A percentile compares a stretch with the other conserved stretches of the same genome.
These are phyloP conservation scores for Kluyveromyces nonfermentans DNA, from an alignment of 805 yeast species.

Conservation along the genomic window DNA sequence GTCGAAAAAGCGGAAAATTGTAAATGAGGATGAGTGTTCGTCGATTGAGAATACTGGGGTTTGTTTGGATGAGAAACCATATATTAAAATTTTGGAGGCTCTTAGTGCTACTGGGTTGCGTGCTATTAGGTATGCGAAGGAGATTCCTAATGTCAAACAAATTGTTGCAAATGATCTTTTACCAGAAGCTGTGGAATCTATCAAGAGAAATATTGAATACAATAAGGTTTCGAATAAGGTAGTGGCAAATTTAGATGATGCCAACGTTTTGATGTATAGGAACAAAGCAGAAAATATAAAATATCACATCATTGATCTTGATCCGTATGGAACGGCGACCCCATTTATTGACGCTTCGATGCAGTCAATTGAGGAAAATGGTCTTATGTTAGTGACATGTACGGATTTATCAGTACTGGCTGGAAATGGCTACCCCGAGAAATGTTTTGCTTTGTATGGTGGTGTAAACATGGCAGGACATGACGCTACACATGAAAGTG, in stretches of 20 bases:
- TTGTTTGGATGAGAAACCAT: slow-evolving; percentile 29
- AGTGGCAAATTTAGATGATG: slow-evolving; percentile 72
- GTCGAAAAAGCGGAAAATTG: slow-evolving; percentile 22
- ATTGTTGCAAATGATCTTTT: slow-evolving; percentile 87
- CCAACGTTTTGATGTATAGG: slow-evolving; percentile 70
- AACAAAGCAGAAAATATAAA: slow-evolving; percentile 33
- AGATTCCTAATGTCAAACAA: slow-evolving; percentile 63
- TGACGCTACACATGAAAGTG: slow-evolving; percentile 89
- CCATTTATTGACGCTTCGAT: slow-evolving; percentile 92
- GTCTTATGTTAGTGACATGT: slow-evolving; percentile 82
- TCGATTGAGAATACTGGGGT: neutral
- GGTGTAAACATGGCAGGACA: slow-evolving; percentile 73
- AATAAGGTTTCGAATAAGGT: slow-evolving; percentile 55
- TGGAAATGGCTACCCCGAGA: slow-evolving; percentile 93
- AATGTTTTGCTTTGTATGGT: slow-evolving; percentile 90
- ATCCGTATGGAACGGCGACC: slow-evolving; percentile 96
- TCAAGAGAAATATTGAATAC: slow-evolving; percentile 57
- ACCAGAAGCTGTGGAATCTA: slow-evolving; percentile 76
- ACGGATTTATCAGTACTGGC: slow-evolving; percentile 95
- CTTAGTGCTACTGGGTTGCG: slow-evolving; percentile 91
- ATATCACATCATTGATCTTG: slow-evolving; percentile 85
- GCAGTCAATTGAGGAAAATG: slow-evolving; percentile 75
- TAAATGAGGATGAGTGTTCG: slow-evolving; percentile 14
- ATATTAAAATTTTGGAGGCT: slow-evolving; percentile 74
- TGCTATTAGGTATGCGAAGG: slow-evolving; percentile 88